Conservation (phyloP, 1,139 yeast species). For the Taiozyma sp. region DNA sequence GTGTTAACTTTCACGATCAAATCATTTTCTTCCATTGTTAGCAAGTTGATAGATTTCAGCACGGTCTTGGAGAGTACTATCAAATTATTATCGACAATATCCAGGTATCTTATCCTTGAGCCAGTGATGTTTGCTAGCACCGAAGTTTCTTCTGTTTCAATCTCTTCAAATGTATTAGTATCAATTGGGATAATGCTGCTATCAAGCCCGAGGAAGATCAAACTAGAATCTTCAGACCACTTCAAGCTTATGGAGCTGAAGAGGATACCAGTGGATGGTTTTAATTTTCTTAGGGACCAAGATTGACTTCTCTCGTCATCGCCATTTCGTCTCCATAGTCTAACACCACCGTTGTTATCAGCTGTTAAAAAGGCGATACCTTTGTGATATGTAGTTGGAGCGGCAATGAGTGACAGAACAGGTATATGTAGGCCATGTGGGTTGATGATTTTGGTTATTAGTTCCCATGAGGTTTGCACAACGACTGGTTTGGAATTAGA, state of each 20-base stretch:
- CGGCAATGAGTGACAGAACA: constrained; percentile 49
- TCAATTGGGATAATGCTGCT: constrained; percentile 55
- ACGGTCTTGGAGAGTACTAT: constrained; percentile 66
- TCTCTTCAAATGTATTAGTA: constrained; percentile 49
- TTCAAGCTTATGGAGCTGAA: constrained; percentile 47
- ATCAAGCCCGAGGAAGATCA: constrained; percentile 71
- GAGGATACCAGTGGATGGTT: constrained; percentile 32
- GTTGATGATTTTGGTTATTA: constrained; percentile 73
- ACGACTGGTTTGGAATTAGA: constrained; percentile 6
- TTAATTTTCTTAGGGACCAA: constrained; percentile 54
- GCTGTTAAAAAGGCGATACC: constrained; percentile 73
- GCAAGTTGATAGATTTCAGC: constrained; percentile 59
- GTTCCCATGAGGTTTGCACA: constrained; percentile 54
- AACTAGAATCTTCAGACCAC: constrained; percentile 76
- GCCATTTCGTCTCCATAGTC: constrained; percentile 63
- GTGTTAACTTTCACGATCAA: constrained; percentile 40
- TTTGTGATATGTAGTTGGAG: constrained; percentile 47
- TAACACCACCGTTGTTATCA: constrained; percentile 76
- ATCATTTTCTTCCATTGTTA: constrained; percentile 30
- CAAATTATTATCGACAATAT: constrained; percentile 52
- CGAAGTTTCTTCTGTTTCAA: constrained; percentile 27
- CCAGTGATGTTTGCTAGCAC: constrained; percentile 59
- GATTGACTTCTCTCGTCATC: constrained; percentile 11
- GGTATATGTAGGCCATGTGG: constrained; percentile 77
- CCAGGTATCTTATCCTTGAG: constrained; percentile 56